phyloP scores from a whole-genome alignment of 805 yeast species.

The Candida tammaniensis region DNA sequence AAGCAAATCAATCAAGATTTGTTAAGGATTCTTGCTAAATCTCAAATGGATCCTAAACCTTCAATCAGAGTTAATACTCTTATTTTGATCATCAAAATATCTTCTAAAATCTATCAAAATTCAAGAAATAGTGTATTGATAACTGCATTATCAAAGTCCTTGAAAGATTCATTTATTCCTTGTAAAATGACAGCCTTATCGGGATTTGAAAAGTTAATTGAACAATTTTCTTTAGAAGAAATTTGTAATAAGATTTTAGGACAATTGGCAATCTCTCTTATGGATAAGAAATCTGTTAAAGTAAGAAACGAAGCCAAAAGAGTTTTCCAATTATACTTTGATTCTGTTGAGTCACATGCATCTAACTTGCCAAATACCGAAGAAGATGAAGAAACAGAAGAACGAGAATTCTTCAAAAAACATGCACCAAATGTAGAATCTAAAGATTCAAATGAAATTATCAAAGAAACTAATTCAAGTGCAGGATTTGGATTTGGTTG shows the following conservation, averaged over 20 bases:
- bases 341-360: slow-evolving; percentile 38
- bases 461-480: slow-evolving; percentile 8
- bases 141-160: slow-evolving; percentile 81
- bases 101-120: slow-evolving; percentile 50
- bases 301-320: slow-evolving; percentile 72
- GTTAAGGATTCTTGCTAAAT: slow-evolving; percentile 73
- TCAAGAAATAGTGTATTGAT: slow-evolving; percentile 73
- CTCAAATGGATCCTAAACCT: slow-evolving; percentile 74
- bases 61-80: slow-evolving; percentile 78
- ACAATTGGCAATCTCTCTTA: slow-evolving; percentile 76
- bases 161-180: slow-evolving; percentile 75
- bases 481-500: slow-evolving; percentile 30
- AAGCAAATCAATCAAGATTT: slow-evolving; percentile 86
- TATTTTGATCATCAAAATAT: slow-evolving; percentile 63
- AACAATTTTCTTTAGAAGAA: slow-evolving; percentile 67
- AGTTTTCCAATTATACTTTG: slow-evolving; percentile 58
- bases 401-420: slow-evolving; percentile 33
- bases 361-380: slow-evolving; percentile 30
- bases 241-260: slow-evolving; percentile 80
- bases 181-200: slow-evolving; percentile 73
- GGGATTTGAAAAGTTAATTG: slow-evolving; percentile 65
- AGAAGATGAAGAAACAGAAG: slow-evolving; percentile 39
- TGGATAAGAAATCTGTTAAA: slow-evolving; percentile 63
- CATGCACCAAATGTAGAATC: slow-evolving; percentile 17
- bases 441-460: slow-evolving; percentile 7